Conservation (phyloP, 805 yeast genomes). For the Trichomonascus vanleenenianus region DNA sequence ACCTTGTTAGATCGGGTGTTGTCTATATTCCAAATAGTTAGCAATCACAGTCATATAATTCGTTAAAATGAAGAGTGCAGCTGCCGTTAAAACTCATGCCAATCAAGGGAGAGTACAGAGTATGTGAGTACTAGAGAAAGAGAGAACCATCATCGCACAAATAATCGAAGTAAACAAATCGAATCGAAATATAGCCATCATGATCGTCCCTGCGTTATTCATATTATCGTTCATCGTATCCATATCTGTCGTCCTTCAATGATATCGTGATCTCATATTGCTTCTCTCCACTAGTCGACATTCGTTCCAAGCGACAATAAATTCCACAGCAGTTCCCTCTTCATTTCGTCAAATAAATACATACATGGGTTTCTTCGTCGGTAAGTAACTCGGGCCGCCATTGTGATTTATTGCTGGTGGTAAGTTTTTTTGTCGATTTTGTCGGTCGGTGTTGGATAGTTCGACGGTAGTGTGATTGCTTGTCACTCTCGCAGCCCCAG, state of each 20-base stretch:
- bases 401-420: slow-evolving; percentile 32
- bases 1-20: slow-evolving; percentile 99
- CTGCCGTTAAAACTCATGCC: background rate
- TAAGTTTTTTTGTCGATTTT: background rate
- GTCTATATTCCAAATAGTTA: slow-evolving; percentile 42
- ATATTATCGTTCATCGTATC: background rate
- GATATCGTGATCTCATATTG: slow-evolving; percentile 42
- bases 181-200: background rate
- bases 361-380: slow-evolving; percentile 99
- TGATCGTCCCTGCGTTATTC: background rate
- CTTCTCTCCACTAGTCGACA: slow-evolving; percentile 37
- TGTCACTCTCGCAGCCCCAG: too few relatives aligned
- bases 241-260: slow-evolving; percentile 23
- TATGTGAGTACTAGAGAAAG: background rate
- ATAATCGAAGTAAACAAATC: background rate
- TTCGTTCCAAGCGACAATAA: slow-evolving; percentile 29
- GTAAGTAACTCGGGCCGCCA: slow-evolving; percentile 99
- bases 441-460: too few relatives aligned
- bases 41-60: background rate
- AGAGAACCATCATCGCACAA: background rate
- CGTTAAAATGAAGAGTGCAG: background rate
- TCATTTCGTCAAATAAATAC: slow-evolving; percentile 35
- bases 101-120: background rate
- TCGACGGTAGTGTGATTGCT: too few relatives aligned
- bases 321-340: background rate